phyloP scores from a whole-genome alignment of 495 filamentous ascomycete genomes.

The Letharia lupina region DNA sequence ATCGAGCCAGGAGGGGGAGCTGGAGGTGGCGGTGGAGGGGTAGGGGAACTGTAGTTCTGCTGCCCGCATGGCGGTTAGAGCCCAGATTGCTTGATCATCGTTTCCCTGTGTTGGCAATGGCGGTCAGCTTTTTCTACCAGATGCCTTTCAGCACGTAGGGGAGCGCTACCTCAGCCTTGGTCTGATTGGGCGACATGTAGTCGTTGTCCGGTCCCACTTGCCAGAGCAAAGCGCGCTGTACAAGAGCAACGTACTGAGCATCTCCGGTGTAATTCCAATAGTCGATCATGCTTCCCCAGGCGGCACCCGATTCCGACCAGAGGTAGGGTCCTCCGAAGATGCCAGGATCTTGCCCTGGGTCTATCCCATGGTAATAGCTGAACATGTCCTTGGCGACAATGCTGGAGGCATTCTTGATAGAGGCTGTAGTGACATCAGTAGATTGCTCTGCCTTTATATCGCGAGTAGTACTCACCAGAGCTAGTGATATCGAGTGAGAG shows the following conservation, averaged over 20 bases:
- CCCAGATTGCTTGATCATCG: constrained; percentile 75
- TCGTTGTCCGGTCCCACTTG: constrained; percentile 59
- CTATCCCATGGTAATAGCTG: constrained; percentile 55
- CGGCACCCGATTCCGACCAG: constrained; percentile 72
- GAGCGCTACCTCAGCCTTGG: constrained; percentile 21
- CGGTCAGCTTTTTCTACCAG: constrained; percentile 7
- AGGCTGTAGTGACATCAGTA: constrained; percentile 32
- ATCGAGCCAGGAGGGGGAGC: constrained; percentile 46
- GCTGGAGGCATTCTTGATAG: constrained; percentile 53
- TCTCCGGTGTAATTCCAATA: constrained; percentile 76
- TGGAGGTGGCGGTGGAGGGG: constrained; percentile 28
- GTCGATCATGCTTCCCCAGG: constrained; percentile 67
- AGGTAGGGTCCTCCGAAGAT: constrained; percentile 48
- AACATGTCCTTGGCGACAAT: constrained; percentile 57
- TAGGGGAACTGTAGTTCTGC: constrained; percentile 63
- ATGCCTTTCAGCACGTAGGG: background rate
- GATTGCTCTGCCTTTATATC: background rate
- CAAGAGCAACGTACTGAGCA: constrained; percentile 54
- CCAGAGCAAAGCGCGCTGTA: constrained; percentile 54
- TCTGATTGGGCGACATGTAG: constrained; percentile 53
- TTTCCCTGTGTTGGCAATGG: constrained; percentile 30
- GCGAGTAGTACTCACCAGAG: background rate
- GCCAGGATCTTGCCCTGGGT: constrained; percentile 53
- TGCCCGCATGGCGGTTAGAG: constrained; percentile 60
- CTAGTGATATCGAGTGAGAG: background rate